Conservation (phyloP, 768 basidiomycete genomes). For the Hirschioporus abietinus region DNA sequence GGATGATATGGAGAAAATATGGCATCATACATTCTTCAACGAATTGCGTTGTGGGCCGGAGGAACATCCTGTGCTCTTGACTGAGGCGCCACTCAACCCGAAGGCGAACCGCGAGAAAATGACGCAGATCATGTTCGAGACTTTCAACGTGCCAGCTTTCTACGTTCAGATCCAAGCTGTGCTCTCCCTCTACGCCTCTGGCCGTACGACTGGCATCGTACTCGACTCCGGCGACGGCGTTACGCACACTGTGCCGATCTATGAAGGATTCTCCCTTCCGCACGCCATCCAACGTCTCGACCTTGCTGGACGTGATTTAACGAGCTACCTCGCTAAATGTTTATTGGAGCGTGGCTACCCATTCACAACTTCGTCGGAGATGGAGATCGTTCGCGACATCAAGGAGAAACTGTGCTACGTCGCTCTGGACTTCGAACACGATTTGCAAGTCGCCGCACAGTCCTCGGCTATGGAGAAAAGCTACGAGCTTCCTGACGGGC, state of each 20-base stretch:
- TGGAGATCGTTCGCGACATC: constrained; percentile 94
- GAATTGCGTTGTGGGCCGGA: constrained; percentile 75
- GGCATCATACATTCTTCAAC: constrained; percentile 95
- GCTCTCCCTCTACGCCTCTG: constrained; percentile 81
- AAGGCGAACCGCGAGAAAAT: constrained; percentile 72
- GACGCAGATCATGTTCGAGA: constrained; percentile 80
- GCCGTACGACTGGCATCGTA: constrained; percentile 92
- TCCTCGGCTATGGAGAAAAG: constrained; percentile 88
- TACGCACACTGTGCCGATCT: constrained; percentile 93
- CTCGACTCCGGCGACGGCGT: constrained; percentile 97
- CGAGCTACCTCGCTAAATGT: constrained; percentile 77
- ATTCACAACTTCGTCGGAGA: constrained; percentile 91
- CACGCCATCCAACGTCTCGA: constrained; percentile 93
- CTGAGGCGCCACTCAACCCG: constrained; percentile 70
- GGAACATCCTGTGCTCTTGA: constrained; percentile 68
- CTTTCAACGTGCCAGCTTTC: constrained; percentile 71
- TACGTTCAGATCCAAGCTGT: constrained; percentile 74
- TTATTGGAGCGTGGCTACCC: constrained; percentile 88
- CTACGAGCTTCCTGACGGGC: constrained; percentile 89
- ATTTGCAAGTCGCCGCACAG: constrained; percentile 85
- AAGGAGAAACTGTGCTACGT: constrained; percentile 94
- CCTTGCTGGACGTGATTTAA: constrained; percentile 89
- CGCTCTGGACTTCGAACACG: constrained; percentile 91
- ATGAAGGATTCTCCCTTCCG: constrained; percentile 89
- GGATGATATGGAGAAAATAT: constrained; percentile 99